Conservation (phyloP, 2,329 filamentous ascomycete species). For the Pseudomassariella vexata region DNA sequence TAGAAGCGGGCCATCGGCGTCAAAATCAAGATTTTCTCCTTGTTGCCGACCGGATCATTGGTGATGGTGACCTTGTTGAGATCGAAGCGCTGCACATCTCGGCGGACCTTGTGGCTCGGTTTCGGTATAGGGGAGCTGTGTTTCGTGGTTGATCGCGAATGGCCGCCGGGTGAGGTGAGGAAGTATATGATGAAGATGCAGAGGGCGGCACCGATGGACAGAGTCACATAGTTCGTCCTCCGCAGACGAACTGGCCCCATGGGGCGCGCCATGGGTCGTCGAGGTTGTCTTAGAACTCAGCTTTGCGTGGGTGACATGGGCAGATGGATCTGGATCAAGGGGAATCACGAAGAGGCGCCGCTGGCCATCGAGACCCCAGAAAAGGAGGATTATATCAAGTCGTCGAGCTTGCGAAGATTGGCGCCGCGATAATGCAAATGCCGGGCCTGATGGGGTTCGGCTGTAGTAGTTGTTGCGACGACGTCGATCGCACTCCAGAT, state of each 20-base stretch:
- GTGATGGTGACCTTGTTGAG: conserved; percentile 93
- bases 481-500: neutral
- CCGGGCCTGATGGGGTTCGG: too few species aligned
- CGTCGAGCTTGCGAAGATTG: neutral
- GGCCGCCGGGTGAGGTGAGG: conserved; percentile 18
- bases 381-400: neutral
- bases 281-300: conserved; percentile 1
- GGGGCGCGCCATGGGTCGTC: conserved; percentile 25
- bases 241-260: conserved; percentile 28
- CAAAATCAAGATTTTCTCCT: conserved; percentile 83
- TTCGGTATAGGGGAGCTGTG: conserved; percentile 47
- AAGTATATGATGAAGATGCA: conserved; percentile 29
- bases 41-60: conserved; percentile 65
- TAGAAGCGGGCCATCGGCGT: conserved; percentile 94
- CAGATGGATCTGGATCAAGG: neutral
- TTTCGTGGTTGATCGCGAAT: conserved; percentile 11
- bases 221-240: conserved; percentile 27
- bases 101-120: conserved; percentile 60
- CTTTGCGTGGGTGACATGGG: neutral
- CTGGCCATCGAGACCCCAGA: conserved; percentile 6
- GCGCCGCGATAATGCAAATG: too few species aligned
- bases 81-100: conserved; percentile 87
- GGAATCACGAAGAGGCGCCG: conserved; percentile 2
- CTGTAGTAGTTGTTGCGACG: neutral
- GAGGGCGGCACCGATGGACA: conserved; percentile 23